Evolutionary conservation across 2,329 filamentous ascomycete species (phyloP).

Genomic region (Xylaria sp.): DNA sequence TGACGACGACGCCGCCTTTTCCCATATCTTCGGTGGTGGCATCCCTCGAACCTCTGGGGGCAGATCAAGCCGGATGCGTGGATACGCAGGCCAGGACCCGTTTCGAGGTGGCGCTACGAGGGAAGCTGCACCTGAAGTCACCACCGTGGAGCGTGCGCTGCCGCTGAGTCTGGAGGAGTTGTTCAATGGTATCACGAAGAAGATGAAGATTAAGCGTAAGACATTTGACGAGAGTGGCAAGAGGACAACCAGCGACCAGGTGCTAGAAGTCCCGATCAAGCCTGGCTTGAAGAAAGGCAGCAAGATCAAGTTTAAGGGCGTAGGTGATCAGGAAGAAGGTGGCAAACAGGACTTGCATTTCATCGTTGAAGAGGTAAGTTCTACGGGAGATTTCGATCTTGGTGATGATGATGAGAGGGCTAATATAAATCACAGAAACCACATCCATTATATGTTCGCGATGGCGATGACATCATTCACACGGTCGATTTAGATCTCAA

Average conservation of each 20-base stretch:
- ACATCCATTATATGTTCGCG: slow-evolving; percentile 84
- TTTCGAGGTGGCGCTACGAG: slow-evolving; percentile 47
- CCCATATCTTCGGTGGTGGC: slow-evolving; percentile 65
- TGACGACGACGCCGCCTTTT: slow-evolving; percentile 60
- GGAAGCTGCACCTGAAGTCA: slow-evolving; percentile 81
- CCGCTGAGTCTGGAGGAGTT: slow-evolving; percentile 88
- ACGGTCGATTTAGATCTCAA: slow-evolving; percentile 87
- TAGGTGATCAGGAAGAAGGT: slow-evolving; percentile 97
- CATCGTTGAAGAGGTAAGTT: slow-evolving; percentile 87
- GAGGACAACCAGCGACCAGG: slow-evolving; percentile 86
- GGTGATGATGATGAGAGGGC: slow-evolving; percentile 36
- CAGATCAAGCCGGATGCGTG: slow-evolving; percentile 54
- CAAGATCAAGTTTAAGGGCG: slow-evolving; percentile 97
- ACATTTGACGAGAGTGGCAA: slow-evolving; percentile 89
- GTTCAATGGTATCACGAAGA: slow-evolving; percentile 88
- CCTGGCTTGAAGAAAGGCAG: slow-evolving; percentile 94
- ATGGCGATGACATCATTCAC: slow-evolving; percentile 86
- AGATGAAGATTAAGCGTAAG: slow-evolving; percentile 98
- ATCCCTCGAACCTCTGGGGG: slow-evolving; percentile 53
- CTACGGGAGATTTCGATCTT: background rate
- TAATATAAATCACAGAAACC: slow-evolving; percentile 75
- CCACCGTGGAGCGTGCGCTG: slow-evolving; percentile 87
- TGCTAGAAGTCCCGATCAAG: slow-evolving; percentile 95
- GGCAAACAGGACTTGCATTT: slow-evolving; percentile 96
- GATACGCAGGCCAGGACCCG: slow-evolving; percentile 51